These are phyloP conservation scores for Sphenostylis stenocarpa DNA, from an alignment of 306 rosid species.

Conservation along the genomic window DNA sequence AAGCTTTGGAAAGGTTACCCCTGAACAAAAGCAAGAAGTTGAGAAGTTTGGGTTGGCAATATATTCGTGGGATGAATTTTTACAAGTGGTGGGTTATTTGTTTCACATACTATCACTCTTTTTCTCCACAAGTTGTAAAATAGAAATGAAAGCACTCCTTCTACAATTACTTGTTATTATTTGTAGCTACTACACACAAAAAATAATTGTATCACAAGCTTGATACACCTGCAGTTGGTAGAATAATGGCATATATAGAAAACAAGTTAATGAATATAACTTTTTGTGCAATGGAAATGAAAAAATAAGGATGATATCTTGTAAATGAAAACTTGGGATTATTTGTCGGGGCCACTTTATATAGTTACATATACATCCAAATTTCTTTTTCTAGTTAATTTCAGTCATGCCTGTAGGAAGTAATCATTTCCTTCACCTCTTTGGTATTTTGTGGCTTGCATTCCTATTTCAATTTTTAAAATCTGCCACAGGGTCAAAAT, in stretches of 20 bases:
- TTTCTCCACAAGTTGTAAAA: not conserved
- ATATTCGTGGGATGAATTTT: conserved; percentile 83
- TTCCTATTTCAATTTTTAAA: conserved; percentile 38
- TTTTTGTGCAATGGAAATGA: not conserved
- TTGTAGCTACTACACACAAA: not conserved
- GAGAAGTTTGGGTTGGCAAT: conserved; percentile 57
- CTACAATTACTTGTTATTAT: not conserved
- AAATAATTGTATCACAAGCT: not conserved
- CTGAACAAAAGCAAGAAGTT: conserved; percentile 70
- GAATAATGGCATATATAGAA: not conserved
- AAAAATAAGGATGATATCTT: not conserved
- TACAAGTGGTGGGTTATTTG: conserved; percentile 65
- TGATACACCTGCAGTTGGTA: not conserved
- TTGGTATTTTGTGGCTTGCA: conserved; percentile 23
- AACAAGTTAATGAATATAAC: not conserved
- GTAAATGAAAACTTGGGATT: conserved; percentile 9
- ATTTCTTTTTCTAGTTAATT: conserved; percentile 26
- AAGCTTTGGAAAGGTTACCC: conserved; percentile 86
- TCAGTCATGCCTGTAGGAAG: not conserved
- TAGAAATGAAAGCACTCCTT: conserved; percentile 11
- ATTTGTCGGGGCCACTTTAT: conserved; percentile 21
- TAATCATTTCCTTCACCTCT: not conserved
- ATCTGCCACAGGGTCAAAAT: conserved; percentile 58
- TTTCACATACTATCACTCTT: conserved; percentile 18
- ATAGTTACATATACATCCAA: not conserved